A percentile compares a stretch with the other conserved stretches of the same genome.
Evolutionary conservation across 495 filamentous ascomycete genomes (phyloP).

Genomic region (Bombardia bombarda): DNA sequence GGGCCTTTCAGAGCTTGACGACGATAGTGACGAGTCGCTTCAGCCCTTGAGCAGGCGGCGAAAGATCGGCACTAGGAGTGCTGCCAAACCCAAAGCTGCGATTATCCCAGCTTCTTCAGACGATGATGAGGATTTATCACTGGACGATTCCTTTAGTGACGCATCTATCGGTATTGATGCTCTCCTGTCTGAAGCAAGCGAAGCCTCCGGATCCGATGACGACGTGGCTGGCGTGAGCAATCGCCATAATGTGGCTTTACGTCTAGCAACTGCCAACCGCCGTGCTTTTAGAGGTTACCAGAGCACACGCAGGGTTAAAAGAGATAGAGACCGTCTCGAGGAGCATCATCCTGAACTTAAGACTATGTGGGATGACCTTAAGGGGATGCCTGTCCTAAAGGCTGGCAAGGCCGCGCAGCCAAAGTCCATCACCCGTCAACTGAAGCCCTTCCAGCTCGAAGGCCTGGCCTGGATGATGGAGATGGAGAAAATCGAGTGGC

Average conservation of each 20-base stretch:
- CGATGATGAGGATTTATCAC: background rate
- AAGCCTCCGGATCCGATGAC: constrained; percentile 3
- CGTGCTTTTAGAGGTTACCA: constrained; percentile 20
- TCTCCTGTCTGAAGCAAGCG: background rate
- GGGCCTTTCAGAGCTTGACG: background rate
- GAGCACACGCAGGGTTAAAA: constrained; percentile 16
- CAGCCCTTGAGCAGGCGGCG: constrained; percentile 1
- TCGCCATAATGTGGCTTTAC: constrained; percentile 1
- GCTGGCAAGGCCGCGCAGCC: constrained; percentile 68
- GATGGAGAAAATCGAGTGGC: constrained; percentile 79
- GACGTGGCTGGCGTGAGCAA: constrained; percentile 2
- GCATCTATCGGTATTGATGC: background rate
- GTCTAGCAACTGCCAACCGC: constrained; percentile 5
- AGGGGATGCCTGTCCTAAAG: constrained; percentile 55
- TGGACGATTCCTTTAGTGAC: background rate
- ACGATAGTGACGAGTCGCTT: constrained; percentile 9
- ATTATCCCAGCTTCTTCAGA: background rate
- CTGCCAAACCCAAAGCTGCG: background rate
- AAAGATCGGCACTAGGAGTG: background rate
- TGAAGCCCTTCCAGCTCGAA: constrained; percentile 90
- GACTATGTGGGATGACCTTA: constrained; percentile 78
- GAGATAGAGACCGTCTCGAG: constrained; percentile 44
- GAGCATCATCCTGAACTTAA: constrained; percentile 64
- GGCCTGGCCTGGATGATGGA: constrained; percentile 88
- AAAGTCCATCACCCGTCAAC: constrained; percentile 61